A percentile compares a stretch with the other conserved stretches of the same genome.
These are phyloP conservation scores for Wickerhamiella sorbophila DNA, from an alignment of 805 yeast genomes.

Conservation along the genomic window DNA sequence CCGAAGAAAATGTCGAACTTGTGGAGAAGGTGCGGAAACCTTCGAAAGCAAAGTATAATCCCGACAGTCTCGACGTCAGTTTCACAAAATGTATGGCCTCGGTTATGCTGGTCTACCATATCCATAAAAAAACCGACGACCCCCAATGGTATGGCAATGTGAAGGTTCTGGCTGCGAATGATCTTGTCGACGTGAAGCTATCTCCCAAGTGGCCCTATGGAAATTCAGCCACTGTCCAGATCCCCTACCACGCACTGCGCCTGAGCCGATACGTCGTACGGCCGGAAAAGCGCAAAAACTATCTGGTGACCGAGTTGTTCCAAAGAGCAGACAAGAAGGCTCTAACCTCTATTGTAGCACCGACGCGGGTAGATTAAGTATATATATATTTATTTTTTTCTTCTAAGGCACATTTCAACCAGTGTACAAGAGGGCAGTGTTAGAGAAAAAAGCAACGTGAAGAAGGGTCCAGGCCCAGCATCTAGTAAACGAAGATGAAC, in stretches of 20 bases:
- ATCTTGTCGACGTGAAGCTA: neutral
- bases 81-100: neutral
- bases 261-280: neutral
- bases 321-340: too few relatives aligned
- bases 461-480: too few relatives aligned
- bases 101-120: neutral
- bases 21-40: neutral
- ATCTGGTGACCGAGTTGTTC: neutral
- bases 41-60: neutral
- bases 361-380: too few relatives aligned
- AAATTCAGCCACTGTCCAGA: neutral
- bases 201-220: neutral
- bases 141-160: constrained; percentile 1
- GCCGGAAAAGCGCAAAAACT: neutral
- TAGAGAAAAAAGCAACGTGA: too few relatives aligned
- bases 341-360: too few relatives aligned
- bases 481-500: too few relatives aligned
- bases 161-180: neutral
- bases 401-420: too few relatives aligned
- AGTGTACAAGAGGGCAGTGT: too few relatives aligned
- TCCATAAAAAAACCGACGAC: constrained; percentile 3
- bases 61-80: neutral
- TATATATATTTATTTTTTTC: too few relatives aligned
- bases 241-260: neutral
- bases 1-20: neutral